Evolutionary conservation across 257 asterid genomes (phyloP).

Genomic region (Ligustrum vulgare): DNA sequence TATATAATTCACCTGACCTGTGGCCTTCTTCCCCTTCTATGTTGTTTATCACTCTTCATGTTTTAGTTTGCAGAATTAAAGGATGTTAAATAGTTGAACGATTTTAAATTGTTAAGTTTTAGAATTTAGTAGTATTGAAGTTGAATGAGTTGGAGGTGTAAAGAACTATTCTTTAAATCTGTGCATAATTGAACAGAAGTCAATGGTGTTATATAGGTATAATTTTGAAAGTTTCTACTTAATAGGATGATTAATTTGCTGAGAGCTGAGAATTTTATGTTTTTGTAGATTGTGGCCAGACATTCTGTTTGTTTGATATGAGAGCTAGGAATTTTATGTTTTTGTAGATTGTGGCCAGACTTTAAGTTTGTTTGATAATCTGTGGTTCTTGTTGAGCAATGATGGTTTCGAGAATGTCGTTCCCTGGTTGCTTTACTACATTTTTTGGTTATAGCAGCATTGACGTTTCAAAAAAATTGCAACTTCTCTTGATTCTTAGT

Average conservation of each 20-base stretch:
- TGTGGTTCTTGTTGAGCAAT: slow-evolving; percentile 9
- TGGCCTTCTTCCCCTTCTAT: neutral
- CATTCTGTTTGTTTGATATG: neutral
- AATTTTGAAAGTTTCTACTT: neutral
- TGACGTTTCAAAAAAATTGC: slow-evolving; percentile 49
- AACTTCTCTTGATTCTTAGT: slow-evolving; percentile 25
- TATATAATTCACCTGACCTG: neutral
- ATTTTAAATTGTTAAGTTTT: neutral
- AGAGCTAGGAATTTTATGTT: no score
- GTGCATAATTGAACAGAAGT: no score
- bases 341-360: no score
- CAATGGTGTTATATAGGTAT: neutral
- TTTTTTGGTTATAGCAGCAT: slow-evolving; percentile 37
- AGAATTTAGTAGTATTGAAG: no score
- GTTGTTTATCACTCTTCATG: neutral
- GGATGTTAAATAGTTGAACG: slow-evolving; percentile 3
- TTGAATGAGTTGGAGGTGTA: neutral
- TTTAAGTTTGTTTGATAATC: neutral
- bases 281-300: slow-evolving; percentile 5
- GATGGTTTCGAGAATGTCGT: slow-evolving; percentile 39
- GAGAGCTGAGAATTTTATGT: neutral
- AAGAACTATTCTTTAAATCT: neutral
- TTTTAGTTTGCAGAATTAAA: slow-evolving; percentile 1
- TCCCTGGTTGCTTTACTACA: slow-evolving; percentile 42
- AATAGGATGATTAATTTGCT: neutral